Conservation (phyloP, 495 filamentous ascomycete genomes). For the Hyaloscypha bicolor region DNA sequence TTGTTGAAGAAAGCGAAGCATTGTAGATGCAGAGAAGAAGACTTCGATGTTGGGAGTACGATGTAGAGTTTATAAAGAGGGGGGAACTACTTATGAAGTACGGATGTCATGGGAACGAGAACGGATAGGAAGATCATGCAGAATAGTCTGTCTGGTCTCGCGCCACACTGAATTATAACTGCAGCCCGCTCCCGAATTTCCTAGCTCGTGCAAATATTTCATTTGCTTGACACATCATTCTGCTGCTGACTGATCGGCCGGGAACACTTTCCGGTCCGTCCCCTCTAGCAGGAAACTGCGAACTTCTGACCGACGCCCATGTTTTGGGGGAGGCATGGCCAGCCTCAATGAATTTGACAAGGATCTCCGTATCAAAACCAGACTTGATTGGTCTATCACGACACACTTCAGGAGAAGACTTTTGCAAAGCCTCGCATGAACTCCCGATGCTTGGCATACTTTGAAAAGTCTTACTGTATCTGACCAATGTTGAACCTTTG, state of each 20-base stretch:
- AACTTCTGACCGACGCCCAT: neutral
- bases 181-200: too few relatives aligned
- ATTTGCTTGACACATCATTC: neutral
- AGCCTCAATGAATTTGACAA: too few relatives aligned
- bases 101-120: neutral
- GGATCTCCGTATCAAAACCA: too few relatives aligned
- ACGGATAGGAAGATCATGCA: neutral
- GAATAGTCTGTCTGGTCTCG: neutral
- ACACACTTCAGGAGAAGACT: neutral
- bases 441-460: neutral
- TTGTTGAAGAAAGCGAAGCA: constrained; percentile 21
- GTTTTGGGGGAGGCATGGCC: neutral
- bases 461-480: neutral
- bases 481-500: neutral
- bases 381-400: neutral
- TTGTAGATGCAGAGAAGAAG: constrained; percentile 6
- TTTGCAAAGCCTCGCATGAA: neutral
- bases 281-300: neutral
- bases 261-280: neutral
- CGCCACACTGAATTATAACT: neutral
- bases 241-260: neutral
- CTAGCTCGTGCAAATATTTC: too few relatives aligned
- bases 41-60: neutral
- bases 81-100: neutral
- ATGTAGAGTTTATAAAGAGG: too few relatives aligned